Base-by-base conservation (phyloP, 352 stramenopile genomes). In the Phytophthora fragariae region DNA sequence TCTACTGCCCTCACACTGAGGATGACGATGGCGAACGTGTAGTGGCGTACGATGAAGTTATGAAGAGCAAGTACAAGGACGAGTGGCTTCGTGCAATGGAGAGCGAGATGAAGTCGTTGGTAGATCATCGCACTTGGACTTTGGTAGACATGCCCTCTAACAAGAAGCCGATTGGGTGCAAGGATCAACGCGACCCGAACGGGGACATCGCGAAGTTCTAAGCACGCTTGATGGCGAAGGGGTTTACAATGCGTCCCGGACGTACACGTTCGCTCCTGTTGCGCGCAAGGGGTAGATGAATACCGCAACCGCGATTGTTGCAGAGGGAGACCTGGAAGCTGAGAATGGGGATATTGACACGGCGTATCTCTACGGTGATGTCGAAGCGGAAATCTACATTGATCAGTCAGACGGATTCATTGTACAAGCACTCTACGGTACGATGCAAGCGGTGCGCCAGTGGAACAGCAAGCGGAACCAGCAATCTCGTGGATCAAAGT, bases 311-410 rank as follows among this genome's bases (percentile, higher is more conserved):
- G 46, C 61, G 17, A 60, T 33, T 19, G 50, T 52, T 19, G 50
- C 33, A 29, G 50, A 39, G 12, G 9, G 67, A 61, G 62, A 60
- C 21, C 53, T 69, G 47, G 19, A 44, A 17, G 57, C 67, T 7
- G 63, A 80, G 19, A 65, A 80, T 12, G 66, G 59, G 10, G 68
- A 76, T 33, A 63, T 77, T 17, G 57, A 76, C 46, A 76, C 68
- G 3, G 68, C 57, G n/a, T 80, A 77, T 37, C 59, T 80, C 9
- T 75, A 80, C 33, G 68, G 66, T 12, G 27, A 54, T 29, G 31
- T 74, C 1, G 58, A 80, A 11, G 63, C 74, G 29, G 57, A 80
- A 44, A 68, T 75, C 47, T 75, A 75, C 61, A 75, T 78, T 46
- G 60, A 68, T 17, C 19, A 69, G 2, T 56, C 61, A 1, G 71